Evolutionary conservation across 768 basidiomycete genomes (phyloP).

Genomic region (Boletellus ananiceps): DNA sequence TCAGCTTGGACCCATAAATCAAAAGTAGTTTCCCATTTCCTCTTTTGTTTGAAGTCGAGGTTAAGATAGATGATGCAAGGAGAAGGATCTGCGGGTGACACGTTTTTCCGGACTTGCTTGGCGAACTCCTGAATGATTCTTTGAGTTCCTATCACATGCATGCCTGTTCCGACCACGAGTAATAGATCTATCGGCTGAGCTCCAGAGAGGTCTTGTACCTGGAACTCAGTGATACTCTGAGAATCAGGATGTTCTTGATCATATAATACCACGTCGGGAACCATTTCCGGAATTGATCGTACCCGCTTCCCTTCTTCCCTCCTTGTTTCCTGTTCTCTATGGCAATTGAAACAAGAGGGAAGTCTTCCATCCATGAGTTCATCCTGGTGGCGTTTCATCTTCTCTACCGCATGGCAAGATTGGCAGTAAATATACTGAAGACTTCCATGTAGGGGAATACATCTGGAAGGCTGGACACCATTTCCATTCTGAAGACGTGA

Average conservation of each 20-base stretch:
- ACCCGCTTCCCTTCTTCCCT: neutral
- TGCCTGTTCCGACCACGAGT: constrained; percentile 10
- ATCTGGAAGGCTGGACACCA: neutral
- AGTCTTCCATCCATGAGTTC: constrained; percentile 3
- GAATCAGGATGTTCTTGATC: constrained; percentile 5
- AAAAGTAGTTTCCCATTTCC: constrained; percentile 4
- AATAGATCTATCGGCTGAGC: neutral
- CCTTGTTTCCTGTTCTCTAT: neutral
- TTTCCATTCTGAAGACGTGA: neutral
- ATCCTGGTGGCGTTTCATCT: neutral
- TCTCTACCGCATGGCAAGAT: constrained; percentile 1
- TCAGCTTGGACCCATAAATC: constrained; percentile 8
- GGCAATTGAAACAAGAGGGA: neutral
- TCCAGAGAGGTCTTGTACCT: constrained; percentile 2
- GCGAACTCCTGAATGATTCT: constrained; percentile 4
- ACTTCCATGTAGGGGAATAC: constrained; percentile 7
- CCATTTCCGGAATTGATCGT: neutral
- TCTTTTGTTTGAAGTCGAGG: constrained; percentile 1
- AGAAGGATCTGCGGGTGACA: neutral
- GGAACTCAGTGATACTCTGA: neutral
- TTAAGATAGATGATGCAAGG: constrained; percentile 4
- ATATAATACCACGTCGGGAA: constrained; percentile 12
- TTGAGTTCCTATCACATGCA: constrained; percentile 13
- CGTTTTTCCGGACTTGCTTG: neutral
- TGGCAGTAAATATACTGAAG: constrained; percentile 7